Conservation (phyloP, 2,329 filamentous ascomycete species). For the Proliferodiscus dingleyae region DNA sequence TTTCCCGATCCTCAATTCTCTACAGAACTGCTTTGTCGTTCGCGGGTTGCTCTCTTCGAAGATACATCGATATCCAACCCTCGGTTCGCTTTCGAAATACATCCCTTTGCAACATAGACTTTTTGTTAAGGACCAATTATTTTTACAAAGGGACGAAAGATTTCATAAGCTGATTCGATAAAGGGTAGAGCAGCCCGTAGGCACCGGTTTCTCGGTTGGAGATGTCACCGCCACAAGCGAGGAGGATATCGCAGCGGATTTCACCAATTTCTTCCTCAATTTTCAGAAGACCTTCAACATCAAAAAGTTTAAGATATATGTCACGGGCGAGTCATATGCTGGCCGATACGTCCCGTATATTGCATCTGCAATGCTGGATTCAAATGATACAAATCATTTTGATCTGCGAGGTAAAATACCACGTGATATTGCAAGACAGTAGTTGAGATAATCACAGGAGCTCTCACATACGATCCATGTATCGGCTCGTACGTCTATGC, state of each 20-base stretch:
- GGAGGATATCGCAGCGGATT: constrained; percentile 41
- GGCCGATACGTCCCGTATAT: constrained; percentile 55
- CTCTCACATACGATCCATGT: constrained; percentile 22
- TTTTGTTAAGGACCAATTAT: too few relatives aligned
- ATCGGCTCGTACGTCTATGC: constrained; percentile 16
- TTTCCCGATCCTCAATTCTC: too few relatives aligned
- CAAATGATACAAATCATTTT: constrained; percentile 43
- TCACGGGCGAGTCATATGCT: too few relatives aligned
- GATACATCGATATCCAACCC: neutral
- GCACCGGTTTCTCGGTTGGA: constrained; percentile 24
- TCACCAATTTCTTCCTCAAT: constrained; percentile 48
- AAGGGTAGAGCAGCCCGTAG: constrained; percentile 43
- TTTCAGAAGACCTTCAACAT: constrained; percentile 51
- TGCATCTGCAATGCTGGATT: constrained; percentile 46
- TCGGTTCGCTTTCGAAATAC: neutral
- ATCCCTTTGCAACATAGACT: neutral
- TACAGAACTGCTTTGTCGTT: too few relatives aligned
- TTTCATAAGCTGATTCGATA: neutral
- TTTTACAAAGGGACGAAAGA: too few relatives aligned
- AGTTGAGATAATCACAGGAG: constrained; percentile 9
- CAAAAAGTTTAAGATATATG: constrained; percentile 47
- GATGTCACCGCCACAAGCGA: constrained; percentile 35
- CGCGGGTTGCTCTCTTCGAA: too few relatives aligned
- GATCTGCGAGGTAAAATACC: constrained; percentile 46
- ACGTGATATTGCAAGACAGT: neutral